Evolutionary conservation across 768 basidiomycete genomes (phyloP).

Genomic region (Lactifluus echinatus): DNA sequence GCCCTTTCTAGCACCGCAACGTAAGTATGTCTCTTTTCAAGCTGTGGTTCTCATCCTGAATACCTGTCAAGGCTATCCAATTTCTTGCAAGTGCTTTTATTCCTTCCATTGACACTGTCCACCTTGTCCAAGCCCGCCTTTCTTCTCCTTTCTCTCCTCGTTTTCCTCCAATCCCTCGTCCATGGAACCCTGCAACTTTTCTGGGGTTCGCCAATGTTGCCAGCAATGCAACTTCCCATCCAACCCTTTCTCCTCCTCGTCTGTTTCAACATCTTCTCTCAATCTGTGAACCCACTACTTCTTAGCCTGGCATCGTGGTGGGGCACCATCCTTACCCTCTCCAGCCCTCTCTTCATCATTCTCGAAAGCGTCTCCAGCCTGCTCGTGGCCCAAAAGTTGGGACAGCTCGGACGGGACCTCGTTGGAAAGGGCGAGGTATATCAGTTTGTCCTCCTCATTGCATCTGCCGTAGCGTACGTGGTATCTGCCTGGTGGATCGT

Average conservation of each 20-base stretch:
- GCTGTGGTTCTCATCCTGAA: slow-evolving; percentile 7
- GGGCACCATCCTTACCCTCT: slow-evolving; percentile 61
- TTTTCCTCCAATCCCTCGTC: slow-evolving; percentile 67
- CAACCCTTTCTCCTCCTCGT: slow-evolving; percentile 81
- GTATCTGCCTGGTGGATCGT: slow-evolving; percentile 84
- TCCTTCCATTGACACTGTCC: slow-evolving; percentile 75
- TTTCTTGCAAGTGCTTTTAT: slow-evolving; percentile 72
- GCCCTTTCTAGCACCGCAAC: slow-evolving; percentile 54
- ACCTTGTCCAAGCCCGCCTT: slow-evolving; percentile 76
- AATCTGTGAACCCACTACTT: slow-evolving; percentile 50
- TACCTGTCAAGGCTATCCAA: slow-evolving; percentile 51
- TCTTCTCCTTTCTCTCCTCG: slow-evolving; percentile 68
- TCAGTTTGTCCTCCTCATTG: slow-evolving; percentile 70
- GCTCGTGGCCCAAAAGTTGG: slow-evolving; percentile 72
- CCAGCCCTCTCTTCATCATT: slow-evolving; percentile 69
- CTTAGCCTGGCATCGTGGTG: slow-evolving; percentile 55
- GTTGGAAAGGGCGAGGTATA: slow-evolving; percentile 66
- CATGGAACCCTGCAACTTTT: slow-evolving; percentile 72
- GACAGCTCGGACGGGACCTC: slow-evolving; percentile 65
- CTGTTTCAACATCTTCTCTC: slow-evolving; percentile 77
- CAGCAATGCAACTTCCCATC: slow-evolving; percentile 77
- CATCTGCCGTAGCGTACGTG: slow-evolving; percentile 72
- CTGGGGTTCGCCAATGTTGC: slow-evolving; percentile 62
- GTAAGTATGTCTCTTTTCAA: slow-evolving; percentile 1
- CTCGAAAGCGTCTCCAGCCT: slow-evolving; percentile 82